Evolutionary conservation across 345 rosid genomes (phyloP).

Genomic region (Aquilaria sinensis): DNA sequence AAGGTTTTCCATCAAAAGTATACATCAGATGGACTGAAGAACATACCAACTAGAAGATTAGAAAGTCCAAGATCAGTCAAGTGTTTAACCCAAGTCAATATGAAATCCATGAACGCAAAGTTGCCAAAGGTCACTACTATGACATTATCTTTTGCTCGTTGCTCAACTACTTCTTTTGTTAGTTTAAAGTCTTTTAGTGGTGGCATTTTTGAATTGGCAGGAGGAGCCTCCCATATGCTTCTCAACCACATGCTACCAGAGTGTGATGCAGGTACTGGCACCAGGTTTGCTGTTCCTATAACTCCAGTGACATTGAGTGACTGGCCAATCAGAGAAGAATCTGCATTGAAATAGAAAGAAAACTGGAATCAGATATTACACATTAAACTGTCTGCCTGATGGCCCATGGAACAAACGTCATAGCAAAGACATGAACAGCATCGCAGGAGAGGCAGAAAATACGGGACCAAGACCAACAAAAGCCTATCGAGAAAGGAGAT

Average conservation of each 20-base stretch:
- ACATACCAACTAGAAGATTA: constrained; percentile 86
- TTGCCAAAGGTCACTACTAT: constrained; percentile 89
- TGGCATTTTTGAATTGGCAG: constrained; percentile 64
- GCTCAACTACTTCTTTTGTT: constrained; percentile 59
- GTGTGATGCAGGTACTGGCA: constrained; percentile 20
- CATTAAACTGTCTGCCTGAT: background rate
- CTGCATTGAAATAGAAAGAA: constrained; percentile 25
- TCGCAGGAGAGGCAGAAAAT: background rate
- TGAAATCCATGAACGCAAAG: constrained; percentile 95
- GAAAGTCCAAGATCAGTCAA: constrained; percentile 77
- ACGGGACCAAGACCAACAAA: background rate
- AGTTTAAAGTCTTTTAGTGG: constrained; percentile 61
- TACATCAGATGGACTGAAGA: constrained; percentile 7
- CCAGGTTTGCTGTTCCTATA: constrained; percentile 16
- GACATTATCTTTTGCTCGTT: constrained; percentile 69
- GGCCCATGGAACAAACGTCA: too few relatives aligned
- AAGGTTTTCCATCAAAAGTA: background rate
- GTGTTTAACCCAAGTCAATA: constrained; percentile 92
- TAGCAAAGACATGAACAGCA: background rate
- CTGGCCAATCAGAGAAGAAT: constrained; percentile 18
- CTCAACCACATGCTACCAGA: constrained; percentile 23
- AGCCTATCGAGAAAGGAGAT: background rate
- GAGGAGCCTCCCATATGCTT: constrained; percentile 76
- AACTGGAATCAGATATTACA: constrained; percentile 6
- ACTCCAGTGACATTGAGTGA: constrained; percentile 31